A percentile compares a stretch with the other conserved stretches of the same genome.
These are phyloP conservation scores for Cystobasidium tubakii DNA, from an alignment of 768 basidiomycete species.

Conservation along the genomic window DNA sequence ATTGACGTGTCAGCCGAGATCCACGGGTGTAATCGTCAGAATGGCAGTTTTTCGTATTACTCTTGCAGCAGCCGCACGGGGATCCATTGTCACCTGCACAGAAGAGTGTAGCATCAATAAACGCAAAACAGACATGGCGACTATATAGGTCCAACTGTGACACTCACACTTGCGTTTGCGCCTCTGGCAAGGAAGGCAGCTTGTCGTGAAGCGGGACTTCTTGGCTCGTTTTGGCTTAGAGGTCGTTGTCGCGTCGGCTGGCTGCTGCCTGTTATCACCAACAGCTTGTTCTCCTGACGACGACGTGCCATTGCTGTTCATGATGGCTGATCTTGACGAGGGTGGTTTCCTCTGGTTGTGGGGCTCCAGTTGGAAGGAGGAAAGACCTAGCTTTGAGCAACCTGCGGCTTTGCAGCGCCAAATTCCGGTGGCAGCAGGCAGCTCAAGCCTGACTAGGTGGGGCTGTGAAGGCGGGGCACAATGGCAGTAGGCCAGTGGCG, in stretches of 20 bases:
- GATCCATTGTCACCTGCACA: neutral
- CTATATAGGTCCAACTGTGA: neutral
- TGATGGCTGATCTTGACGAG: neutral
- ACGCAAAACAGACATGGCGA: neutral
- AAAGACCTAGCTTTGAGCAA: neutral
- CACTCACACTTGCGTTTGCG: neutral
- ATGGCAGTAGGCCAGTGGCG: too few relatives aligned
- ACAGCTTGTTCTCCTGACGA: neutral
- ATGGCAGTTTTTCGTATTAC: neutral
- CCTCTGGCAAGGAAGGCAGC: neutral
- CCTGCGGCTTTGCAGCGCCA: neutral
- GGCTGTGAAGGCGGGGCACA: too few relatives aligned
- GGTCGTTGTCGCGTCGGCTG: neutral
- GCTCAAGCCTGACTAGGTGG: too few relatives aligned
- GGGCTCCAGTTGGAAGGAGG: neutral
- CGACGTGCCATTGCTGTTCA: neutral
- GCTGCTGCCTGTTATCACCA: neutral
- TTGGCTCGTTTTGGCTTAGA: neutral
- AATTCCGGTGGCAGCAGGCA: neutral
- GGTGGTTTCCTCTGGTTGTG: neutral
- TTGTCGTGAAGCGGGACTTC: neutral
- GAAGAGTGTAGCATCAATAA: neutral
- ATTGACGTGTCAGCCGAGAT: too few relatives aligned
- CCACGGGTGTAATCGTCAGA: neutral
- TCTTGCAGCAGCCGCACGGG: neutral